Evolutionary conservation across 2,329 filamentous ascomycete genomes (phyloP), one percentile per base, ranked within the genome.

Genomic region (Neophaeococcomyces aloes): DNA sequence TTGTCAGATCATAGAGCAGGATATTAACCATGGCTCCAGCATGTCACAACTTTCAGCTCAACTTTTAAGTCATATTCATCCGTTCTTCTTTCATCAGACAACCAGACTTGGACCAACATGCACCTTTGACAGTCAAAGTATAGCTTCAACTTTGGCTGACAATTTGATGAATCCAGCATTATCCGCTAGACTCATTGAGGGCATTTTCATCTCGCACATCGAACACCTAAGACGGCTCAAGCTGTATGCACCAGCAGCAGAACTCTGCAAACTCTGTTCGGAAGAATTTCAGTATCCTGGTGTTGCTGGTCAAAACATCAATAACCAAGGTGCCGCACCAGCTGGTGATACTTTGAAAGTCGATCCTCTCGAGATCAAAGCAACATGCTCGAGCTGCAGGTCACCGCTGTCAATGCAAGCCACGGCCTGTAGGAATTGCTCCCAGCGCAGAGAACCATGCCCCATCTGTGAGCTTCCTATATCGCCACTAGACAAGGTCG

Each of bases 131-230:
- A 21, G 29, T 32, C 18, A 30, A 3, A 29, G 17, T n/a, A 27
- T 35, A 19, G 46, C 29, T 4, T 35, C 50, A 13, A 47, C 25
- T 32, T 38, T 54, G 14, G 49, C 52, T 7, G 51, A 54, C 29
- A 41, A 48, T 19, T 32, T 56, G 21, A 52, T 53, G 34, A 62
- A 63, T 1, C 61, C 60, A 29, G 56, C 62, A 41, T 72, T 78
- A 53, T 65, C 72, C 14, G 41, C 49, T 18, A 46, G 53, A 35
- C 38, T 54, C 14, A 51, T 55, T 38, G 74, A 78, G 55, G 62
- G 65, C 35, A 71, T 78, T 32, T 67, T 78, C 32, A 65, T 69
- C 31, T 63, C 69, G 3, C 79, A 79, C 56, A 74, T 80, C 57
- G 68, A 70, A 38, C 72, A 74, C 44, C 63, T 81, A 17, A 57